A percentile compares a stretch with the other conserved stretches of the same genome.
Evolutionary conservation across 2,329 filamentous ascomycete species (phyloP).

Genomic region (Diaporthe sp.): DNA sequence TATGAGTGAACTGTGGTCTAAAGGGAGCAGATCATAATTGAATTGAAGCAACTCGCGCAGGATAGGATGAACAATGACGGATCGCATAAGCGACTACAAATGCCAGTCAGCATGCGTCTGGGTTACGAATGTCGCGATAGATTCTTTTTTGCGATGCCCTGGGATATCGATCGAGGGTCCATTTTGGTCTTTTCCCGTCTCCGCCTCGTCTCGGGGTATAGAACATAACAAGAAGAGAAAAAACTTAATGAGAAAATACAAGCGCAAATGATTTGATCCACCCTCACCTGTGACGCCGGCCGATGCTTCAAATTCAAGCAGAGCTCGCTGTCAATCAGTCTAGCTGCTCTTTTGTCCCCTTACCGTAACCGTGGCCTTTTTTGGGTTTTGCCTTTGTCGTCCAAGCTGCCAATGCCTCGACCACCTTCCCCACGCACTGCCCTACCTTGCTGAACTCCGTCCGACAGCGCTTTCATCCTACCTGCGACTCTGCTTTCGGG

Average conservation of each 20-base stretch:
- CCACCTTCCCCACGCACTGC: neutral
- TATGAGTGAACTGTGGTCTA: no score
- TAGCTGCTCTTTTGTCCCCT: constrained; percentile 40
- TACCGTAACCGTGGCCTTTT: constrained; percentile 36
- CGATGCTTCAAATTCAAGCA: constrained; percentile 38
- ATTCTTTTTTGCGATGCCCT: neutral
- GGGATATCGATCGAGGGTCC: constrained; percentile 33
- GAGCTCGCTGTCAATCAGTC: constrained; percentile 40
- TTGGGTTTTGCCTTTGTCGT: neutral
- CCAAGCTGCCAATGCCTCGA: neutral
- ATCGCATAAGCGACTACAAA: neutral
- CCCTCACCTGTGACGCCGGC: constrained; percentile 39
- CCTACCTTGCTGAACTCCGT: neutral
- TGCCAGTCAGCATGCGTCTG: constrained; percentile 4
- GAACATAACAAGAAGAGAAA: constrained; percentile 34
- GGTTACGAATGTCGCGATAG: neutral
- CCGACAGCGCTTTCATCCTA: neutral
- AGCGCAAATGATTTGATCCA: constrained; percentile 34
- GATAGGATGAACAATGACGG: neutral
- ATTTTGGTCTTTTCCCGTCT: constrained; percentile 32
- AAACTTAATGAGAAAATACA: constrained; percentile 4
- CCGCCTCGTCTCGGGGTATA: constrained; percentile 39
- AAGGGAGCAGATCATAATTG: neutral
- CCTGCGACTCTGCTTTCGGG: neutral
- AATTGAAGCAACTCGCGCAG: neutral